Percentiles rank a stretch among this genome's conserved stretches.
These are phyloP conservation scores for Nakazawaea sp. DNA, from an alignment of 805 yeast species.

Conservation along the genomic window DNA sequence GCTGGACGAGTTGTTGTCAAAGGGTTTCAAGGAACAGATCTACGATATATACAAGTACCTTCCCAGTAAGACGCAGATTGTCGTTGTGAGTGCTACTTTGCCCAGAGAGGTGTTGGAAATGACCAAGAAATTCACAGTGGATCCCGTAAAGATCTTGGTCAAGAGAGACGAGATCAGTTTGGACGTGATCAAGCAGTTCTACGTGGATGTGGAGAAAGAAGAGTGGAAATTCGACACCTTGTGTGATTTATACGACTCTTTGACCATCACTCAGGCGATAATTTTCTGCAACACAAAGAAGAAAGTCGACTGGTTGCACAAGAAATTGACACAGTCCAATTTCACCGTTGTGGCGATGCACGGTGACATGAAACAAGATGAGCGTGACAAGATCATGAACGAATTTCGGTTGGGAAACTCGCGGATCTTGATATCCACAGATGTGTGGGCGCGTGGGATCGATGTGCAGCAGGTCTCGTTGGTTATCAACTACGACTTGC, in stretches of 20 bases:
- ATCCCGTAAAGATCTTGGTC: constrained; percentile 90
- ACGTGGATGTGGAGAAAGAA: constrained; percentile 85
- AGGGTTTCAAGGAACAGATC: constrained; percentile 94
- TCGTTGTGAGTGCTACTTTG: constrained; percentile 90
- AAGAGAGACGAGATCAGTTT: constrained; percentile 93
- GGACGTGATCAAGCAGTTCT: constrained; percentile 93
- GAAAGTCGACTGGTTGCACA: constrained; percentile 86
- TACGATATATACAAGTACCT: constrained; percentile 86
- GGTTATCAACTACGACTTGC: constrained; percentile 91
- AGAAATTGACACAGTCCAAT: constrained; percentile 65
- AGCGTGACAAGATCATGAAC: constrained; percentile 90
- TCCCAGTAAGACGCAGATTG: constrained; percentile 89
- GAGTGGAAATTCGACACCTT: constrained; percentile 92
- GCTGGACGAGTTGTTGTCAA: constrained; percentile 93
- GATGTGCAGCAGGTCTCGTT: constrained; percentile 96
- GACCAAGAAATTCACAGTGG: constrained; percentile 88
- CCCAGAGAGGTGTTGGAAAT: constrained; percentile 88
- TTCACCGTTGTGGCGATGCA: constrained; percentile 94
- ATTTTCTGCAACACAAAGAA: constrained; percentile 95
- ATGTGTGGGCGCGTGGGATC: constrained; percentile 95
- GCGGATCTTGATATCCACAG: constrained; percentile 87
- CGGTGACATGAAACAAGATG: constrained; percentile 92
- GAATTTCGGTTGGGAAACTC: constrained; percentile 94
- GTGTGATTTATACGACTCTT: constrained; percentile 90
- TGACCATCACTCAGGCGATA: constrained; percentile 95